These are phyloP conservation scores for Fragilaria crotonensis DNA, from an alignment of 108 stramenopile species.

Conservation along the genomic window DNA sequence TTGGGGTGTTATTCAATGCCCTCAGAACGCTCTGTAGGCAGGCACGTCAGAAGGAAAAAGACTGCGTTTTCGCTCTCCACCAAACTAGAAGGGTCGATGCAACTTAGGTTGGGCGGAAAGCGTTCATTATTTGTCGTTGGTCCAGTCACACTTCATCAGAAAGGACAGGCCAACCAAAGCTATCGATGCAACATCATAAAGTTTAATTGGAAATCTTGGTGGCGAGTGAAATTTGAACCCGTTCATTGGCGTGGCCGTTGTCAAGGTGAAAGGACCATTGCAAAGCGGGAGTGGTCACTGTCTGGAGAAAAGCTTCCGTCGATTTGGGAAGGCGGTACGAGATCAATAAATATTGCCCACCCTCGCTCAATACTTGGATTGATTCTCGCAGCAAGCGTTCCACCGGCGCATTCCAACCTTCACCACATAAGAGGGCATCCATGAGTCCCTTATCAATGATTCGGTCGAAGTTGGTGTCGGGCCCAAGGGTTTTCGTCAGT, in stretches of 20 bases:
- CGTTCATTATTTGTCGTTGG: too few species aligned
- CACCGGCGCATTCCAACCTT: constrained; percentile 47
- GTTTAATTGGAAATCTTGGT: too few species aligned
- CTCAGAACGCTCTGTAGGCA: too few species aligned
- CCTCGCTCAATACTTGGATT: constrained; percentile 16
- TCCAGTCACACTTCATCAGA: too few species aligned
- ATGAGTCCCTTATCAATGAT: constrained; percentile 74
- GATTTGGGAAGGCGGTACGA: constrained; percentile 30
- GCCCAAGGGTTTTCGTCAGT: constrained; percentile 14
- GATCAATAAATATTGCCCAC: constrained; percentile 30
- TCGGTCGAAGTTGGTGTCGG: constrained; percentile 29
- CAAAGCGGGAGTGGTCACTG: neutral
- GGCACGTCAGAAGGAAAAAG: too few species aligned
- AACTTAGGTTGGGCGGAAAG: too few species aligned
- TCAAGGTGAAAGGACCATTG: neutral
- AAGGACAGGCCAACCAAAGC: too few species aligned
- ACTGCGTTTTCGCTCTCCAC: too few species aligned
- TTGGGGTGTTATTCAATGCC: too few species aligned
- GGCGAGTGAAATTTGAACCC: neutral
- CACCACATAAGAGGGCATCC: constrained; percentile 71
- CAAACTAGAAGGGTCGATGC: too few species aligned
- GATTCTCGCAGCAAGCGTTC: constrained; percentile 25
- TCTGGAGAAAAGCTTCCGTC: constrained; percentile 19
- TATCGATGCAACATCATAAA: too few species aligned
- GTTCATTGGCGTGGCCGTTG: neutral